A percentile compares a stretch with the other conserved stretches of the same genome.
Evolutionary conservation across 371 early-diverging fungal genomes (phyloP).

Genomic region (Rhizopus stolonifer): DNA sequence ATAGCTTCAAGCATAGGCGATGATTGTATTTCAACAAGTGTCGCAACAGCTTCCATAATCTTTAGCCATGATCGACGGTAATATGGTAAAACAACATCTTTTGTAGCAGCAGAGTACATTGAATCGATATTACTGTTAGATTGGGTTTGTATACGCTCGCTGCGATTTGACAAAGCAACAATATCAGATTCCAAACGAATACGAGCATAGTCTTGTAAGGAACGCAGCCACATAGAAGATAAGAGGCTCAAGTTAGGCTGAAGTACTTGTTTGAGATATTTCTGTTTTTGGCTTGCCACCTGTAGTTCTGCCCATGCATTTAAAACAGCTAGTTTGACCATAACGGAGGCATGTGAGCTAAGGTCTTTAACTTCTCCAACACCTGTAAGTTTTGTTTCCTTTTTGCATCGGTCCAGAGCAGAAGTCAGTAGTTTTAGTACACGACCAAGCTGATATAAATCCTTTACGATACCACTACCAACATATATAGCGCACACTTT

Average conservation of each 20-base stretch:
- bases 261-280: conserved; percentile 63
- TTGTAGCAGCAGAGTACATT: conserved; percentile 51
- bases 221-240: conserved; percentile 60
- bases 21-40: conserved; percentile 41
- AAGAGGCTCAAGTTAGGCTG: conserved; percentile 60
- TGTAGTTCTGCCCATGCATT: conserved; percentile 86
- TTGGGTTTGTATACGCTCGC: conserved; percentile 45
- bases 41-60: conserved; percentile 58
- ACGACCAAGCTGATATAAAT: conserved; percentile 72
- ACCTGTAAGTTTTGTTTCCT: conserved; percentile 52
- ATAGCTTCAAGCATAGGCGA: conserved; percentile 49
- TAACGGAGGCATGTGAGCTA: conserved; percentile 72
- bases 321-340: conserved; percentile 77
- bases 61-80: conserved; percentile 57
- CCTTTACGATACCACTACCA: conserved; percentile 81
- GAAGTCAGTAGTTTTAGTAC: conserved; percentile 71
- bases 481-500: conserved; percentile 83
- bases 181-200: conserved; percentile 58
- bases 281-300: conserved; percentile 57
- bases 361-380: conserved; percentile 62
- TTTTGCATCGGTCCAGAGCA: conserved; percentile 71
- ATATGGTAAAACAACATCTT: conserved; percentile 61
- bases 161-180: conserved; percentile 44
- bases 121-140: conserved; percentile 47
- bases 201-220: conserved; percentile 61